A percentile compares a stretch with the other conserved stretches of the same genome.
Conservation (phyloP, 106 monocot genomes). For the Phalaenopsis equestris region DNA sequence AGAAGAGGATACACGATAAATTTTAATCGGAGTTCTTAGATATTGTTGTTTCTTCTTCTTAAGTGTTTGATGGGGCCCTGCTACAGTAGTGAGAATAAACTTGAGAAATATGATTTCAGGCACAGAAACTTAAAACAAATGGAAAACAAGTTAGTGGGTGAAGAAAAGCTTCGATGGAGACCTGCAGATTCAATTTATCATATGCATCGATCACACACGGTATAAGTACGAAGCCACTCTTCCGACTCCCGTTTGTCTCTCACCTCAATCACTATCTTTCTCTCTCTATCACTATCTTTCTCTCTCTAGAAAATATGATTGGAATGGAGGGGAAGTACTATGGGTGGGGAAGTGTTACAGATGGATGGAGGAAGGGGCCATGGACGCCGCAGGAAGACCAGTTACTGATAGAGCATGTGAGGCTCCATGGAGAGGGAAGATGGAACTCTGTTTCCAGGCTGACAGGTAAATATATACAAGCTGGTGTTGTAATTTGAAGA, state of each 20-base stretch:
- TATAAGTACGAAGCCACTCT: background rate
- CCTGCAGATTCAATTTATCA: no score
- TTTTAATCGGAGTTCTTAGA: no score
- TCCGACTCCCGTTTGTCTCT: background rate
- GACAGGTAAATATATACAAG: slow-evolving; percentile 30
- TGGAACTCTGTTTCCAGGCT: slow-evolving; percentile 67
- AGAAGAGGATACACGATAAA: no score
- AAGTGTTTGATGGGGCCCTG: no score
- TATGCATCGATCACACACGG: background rate
- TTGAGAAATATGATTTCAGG: no score
- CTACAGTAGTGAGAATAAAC: no score
- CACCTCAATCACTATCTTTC: background rate
- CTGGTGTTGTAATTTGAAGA: background rate
- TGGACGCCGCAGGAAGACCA: slow-evolving; percentile 73
- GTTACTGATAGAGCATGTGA: slow-evolving; percentile 66
- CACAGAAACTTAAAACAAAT: no score
- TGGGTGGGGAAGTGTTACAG: slow-evolving; percentile 22
- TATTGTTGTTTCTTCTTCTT: no score
- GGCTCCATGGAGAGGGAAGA: slow-evolving; percentile 67
- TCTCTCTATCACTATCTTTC: background rate
- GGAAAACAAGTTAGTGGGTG: no score
- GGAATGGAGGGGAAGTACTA: slow-evolving; percentile 26
- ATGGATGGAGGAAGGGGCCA: slow-evolving; percentile 65
- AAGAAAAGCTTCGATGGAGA: no score
- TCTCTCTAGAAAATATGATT: background rate